phyloP scores from a whole-genome alignment of 768 basidiomycete genomes.

The Amanita phalloides region DNA sequence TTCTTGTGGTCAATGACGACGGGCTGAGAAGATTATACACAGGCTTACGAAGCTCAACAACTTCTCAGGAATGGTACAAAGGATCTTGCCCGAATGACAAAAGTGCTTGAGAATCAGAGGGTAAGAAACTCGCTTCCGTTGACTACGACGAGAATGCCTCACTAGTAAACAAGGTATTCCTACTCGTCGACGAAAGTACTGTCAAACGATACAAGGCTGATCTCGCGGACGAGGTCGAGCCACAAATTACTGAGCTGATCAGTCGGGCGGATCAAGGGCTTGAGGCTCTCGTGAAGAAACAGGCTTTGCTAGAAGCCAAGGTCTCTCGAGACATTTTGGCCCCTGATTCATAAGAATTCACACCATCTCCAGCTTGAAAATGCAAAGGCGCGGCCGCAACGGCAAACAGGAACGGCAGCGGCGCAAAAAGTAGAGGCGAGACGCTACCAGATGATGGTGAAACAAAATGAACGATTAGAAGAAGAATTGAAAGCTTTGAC shows the following conservation, averaged over 20 bases:
- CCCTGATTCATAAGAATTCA: not conserved
- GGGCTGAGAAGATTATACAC: not conserved
- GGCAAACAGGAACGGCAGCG: slow-evolving; percentile 37
- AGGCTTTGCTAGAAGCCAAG: slow-evolving; percentile 51
- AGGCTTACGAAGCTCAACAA: slow-evolving; percentile 63
- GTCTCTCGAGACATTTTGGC: slow-evolving; percentile 21
- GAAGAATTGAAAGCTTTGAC: slow-evolving; percentile 49
- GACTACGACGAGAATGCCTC: not conserved
- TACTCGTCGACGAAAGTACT: slow-evolving; percentile 62
- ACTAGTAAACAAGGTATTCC: slow-evolving; percentile 42
- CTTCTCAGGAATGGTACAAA: slow-evolving; percentile 59
- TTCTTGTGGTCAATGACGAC: not conserved
- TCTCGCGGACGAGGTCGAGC: slow-evolving; percentile 72
- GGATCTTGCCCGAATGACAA: slow-evolving; percentile 63
- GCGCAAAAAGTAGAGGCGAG: slow-evolving; percentile 59
- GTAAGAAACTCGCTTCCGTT: slow-evolving; percentile 23
- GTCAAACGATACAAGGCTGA: slow-evolving; percentile 68
- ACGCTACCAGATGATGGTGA: slow-evolving; percentile 50
- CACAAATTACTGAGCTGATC: slow-evolving; percentile 67
- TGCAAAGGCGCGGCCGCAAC: slow-evolving; percentile 32
- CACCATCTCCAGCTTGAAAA: slow-evolving; percentile 39
- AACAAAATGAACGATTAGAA: slow-evolving; percentile 60
- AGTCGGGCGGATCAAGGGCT: slow-evolving; percentile 63
- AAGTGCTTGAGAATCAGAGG: slow-evolving; percentile 55
- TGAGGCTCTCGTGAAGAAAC: slow-evolving; percentile 48